phyloP scores from a whole-genome alignment of 1,284 basidiomycete genomes.

The Trametes sp. region DNA sequence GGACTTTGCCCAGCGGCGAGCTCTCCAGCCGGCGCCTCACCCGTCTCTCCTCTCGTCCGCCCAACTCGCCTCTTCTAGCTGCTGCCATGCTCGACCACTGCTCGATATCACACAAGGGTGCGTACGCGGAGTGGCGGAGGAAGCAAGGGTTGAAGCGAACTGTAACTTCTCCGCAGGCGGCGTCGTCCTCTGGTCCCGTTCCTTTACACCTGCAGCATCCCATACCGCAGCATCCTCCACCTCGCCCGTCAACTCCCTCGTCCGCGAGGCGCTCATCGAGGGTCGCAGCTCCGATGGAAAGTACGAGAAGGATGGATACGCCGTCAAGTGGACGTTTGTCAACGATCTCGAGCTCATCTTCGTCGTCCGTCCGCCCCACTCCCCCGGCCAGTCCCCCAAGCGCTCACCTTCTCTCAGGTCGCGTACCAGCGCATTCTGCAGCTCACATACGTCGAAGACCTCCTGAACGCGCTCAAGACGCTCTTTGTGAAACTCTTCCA shows the following conservation, averaged over 20 bases:
- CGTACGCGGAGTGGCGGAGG: not conserved
- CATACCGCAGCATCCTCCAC: constrained; percentile 76
- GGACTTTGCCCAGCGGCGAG: not conserved
- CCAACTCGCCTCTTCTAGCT: not conserved
- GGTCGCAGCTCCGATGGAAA: constrained; percentile 78
- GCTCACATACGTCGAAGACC: constrained; percentile 91
- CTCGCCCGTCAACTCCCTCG: constrained; percentile 90
- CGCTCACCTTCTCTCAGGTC: constrained; percentile 60
- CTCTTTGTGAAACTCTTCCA: constrained; percentile 89
- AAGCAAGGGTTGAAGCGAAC: constrained; percentile 9
- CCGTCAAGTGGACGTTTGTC: constrained; percentile 91
- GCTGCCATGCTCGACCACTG: constrained; percentile 83
- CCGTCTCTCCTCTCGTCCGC: not conserved
- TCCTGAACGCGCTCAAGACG: constrained; percentile 81
- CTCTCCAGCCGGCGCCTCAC: not conserved
- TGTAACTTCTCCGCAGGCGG: constrained; percentile 66
- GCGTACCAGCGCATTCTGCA: constrained; percentile 98
- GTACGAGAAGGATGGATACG: constrained; percentile 92
- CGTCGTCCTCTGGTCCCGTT: constrained; percentile 90
- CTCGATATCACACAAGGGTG: constrained; percentile 90
- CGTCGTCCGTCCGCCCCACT: constrained; percentile 65
- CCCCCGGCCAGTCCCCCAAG: constrained; percentile 12
- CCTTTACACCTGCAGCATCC: constrained; percentile 87
- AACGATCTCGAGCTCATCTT: constrained; percentile 96
- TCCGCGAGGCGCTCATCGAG: constrained; percentile 91